Percentiles rank a stretch among this genome's conserved stretches.
These are phyloP conservation scores for Jatropha podagrica DNA, from an alignment of 441 rosid species.

Conservation along the genomic window DNA sequence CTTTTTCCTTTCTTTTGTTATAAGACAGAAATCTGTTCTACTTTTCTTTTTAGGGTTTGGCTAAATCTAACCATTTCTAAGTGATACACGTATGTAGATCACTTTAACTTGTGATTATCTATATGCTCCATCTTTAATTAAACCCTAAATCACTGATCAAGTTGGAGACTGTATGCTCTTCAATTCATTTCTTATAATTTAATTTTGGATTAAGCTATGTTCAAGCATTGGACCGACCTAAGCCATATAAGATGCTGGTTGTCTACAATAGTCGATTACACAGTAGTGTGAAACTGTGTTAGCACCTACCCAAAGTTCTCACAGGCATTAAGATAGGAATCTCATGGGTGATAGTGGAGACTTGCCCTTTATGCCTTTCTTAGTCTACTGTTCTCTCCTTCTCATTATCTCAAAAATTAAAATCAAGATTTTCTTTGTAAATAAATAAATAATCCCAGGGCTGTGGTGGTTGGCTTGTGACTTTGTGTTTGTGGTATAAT, in stretches of 20 bases:
- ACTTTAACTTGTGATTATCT: neutral
- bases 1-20: neutral
- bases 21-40: neutral
- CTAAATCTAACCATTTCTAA: neutral
- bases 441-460: neutral
- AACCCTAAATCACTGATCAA: neutral
- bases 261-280: conserved; percentile 10
- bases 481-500: neutral
- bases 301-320: neutral
- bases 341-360: conserved; percentile 44
- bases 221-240: conserved; percentile 4
- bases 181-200: too few relatives aligned
- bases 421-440: neutral
- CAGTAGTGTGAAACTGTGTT: neutral
- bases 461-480: neutral
- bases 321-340: conserved; percentile 47
- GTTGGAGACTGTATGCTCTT: neutral
- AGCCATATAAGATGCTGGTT: conserved; percentile 26
- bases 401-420: neutral
- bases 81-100: neutral
- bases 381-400: conserved; percentile 27
- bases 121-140: neutral
- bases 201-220: neutral
- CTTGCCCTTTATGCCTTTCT: conserved; percentile 63
- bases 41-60: neutral